Base-by-base conservation (phyloP, 495 filamentous ascomycete species). In the Neurospora africana region DNA sequence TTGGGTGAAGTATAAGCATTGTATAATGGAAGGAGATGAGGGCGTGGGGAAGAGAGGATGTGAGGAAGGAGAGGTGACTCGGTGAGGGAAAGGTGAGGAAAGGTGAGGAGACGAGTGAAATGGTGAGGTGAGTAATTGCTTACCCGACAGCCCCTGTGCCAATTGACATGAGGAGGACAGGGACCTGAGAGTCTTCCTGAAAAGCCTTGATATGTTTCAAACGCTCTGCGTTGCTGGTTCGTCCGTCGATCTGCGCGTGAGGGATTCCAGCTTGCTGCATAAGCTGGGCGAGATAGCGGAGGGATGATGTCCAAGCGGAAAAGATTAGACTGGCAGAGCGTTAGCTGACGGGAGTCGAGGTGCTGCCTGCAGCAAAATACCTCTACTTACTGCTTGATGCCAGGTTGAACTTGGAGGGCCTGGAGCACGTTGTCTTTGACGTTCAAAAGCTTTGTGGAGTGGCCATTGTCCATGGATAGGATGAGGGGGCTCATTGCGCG, bases 111-210 rank as follows among this genome's bases (percentile, higher is more conserved):
- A 39, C 11, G 13, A 38, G 5, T 38, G 37, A 11, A 38, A 76
- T 78, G 65, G 33, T 15, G 30, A 47, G 33, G n/a, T 58, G 4
- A 38, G 69, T 68, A 72, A 15, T 11, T 73, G 69, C 72, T 70
- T 75, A 83, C 80, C 83, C 84, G 53, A 81, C 74, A 36, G 81
- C 79, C 10, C 84, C 84, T 33, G 81, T 82, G 1, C 83, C 82
- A 27, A 81, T 78, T 0, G 83, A 84, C 78, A 86, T 85, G 13
- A 86, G 75, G 4, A 84, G 69, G 6, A 83, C 79, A 41, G 75
- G 74, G 8, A 75, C 69, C 4, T 74, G 30, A 11, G 73, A 70
- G 37, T 79, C 39, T 10, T 71, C 68, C 5, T 76, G 77, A 61
- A 84, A 83, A 17, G 41, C 41, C 6, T n/a, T 43, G 41, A 43